Percentiles rank a stretch among this genome's conserved stretches.
These are phyloP conservation scores for Tricholoma terreum DNA, from an alignment of 768 basidiomycete genomes.

Conservation along the genomic window DNA sequence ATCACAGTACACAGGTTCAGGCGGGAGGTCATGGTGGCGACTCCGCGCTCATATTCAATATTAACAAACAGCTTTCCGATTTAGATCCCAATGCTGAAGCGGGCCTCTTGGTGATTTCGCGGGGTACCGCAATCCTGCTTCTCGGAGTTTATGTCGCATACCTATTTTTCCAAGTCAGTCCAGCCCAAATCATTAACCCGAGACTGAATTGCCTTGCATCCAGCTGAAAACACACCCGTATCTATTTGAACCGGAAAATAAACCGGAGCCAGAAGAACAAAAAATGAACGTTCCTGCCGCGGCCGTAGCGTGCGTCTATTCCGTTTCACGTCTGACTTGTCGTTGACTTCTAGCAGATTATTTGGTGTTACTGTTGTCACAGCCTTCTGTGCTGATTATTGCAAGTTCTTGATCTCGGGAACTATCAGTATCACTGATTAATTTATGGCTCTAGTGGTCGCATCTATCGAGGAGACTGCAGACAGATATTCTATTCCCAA, in stretches of 20 bases:
- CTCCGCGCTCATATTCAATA: neutral
- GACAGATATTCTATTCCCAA: constrained; percentile 77
- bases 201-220: constrained; percentile 6
- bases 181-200: neutral
- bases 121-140: constrained; percentile 77
- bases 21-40: constrained; percentile 9
- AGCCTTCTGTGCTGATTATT: constrained; percentile 85
- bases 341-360: constrained; percentile 40
- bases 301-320: constrained; percentile 45
- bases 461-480: constrained; percentile 90
- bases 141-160: constrained; percentile 73
- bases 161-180: constrained; percentile 68
- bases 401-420: constrained; percentile 41
- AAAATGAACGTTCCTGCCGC: constrained; percentile 75
- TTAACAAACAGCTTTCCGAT: constrained; percentile 8
- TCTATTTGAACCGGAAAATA: constrained; percentile 45
- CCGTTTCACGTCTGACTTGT: neutral
- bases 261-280: constrained; percentile 36
- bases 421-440: constrained; percentile 6
- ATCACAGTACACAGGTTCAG: constrained; percentile 44
- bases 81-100: constrained; percentile 26
- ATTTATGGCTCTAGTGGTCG: constrained; percentile 61
- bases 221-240: constrained; percentile 71
- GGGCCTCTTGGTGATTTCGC: constrained; percentile 71
- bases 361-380: constrained; percentile 76